Percentiles rank a stretch among this genome's conserved stretches.
Evolutionary conservation across 495 filamentous ascomycete species (phyloP).

Genomic region (Neohortaea acidophila): DNA sequence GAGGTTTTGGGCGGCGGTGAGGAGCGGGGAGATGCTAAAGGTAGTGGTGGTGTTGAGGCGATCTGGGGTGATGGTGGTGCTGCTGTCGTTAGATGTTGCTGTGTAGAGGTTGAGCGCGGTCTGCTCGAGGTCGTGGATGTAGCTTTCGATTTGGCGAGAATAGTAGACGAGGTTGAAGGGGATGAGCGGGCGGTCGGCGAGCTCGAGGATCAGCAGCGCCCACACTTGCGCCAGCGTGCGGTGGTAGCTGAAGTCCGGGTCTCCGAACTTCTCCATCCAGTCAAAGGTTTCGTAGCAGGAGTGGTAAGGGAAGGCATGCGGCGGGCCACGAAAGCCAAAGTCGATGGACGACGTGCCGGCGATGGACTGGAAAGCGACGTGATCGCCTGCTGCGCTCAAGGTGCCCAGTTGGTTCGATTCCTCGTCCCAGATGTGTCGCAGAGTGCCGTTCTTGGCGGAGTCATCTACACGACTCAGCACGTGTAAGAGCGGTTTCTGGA

Average conservation of each 20-base stretch:
- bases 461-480: slow-evolving; percentile 60
- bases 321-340: slow-evolving; percentile 57
- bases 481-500: slow-evolving; percentile 52
- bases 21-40: slow-evolving; percentile 36
- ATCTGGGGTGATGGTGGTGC: slow-evolving; percentile 24
- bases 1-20: slow-evolving; percentile 49
- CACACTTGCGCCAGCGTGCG: slow-evolving; percentile 62
- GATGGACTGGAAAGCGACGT: slow-evolving; percentile 81
- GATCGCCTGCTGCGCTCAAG: slow-evolving; percentile 72
- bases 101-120: slow-evolving; percentile 32
- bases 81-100: slow-evolving; percentile 37
- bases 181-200: slow-evolving; percentile 62
- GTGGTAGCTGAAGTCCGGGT: slow-evolving; percentile 75
- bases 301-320: slow-evolving; percentile 51
- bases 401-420: slow-evolving; percentile 42
- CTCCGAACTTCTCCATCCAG: slow-evolving; percentile 64
- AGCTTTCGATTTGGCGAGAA: slow-evolving; percentile 41
- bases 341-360: slow-evolving; percentile 86
- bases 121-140: slow-evolving; percentile 49
- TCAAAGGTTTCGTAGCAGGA: slow-evolving; percentile 82
- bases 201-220: slow-evolving; percentile 68
- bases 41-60: slow-evolving; percentile 1
- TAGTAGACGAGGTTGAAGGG: slow-evolving; percentile 77
- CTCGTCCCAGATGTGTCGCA: slow-evolving; percentile 64
- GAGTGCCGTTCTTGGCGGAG: slow-evolving; percentile 52